phyloP scores from a whole-genome alignment of 2,329 filamentous ascomycete species.

The Aspergillus oerlinghausenensis region DNA sequence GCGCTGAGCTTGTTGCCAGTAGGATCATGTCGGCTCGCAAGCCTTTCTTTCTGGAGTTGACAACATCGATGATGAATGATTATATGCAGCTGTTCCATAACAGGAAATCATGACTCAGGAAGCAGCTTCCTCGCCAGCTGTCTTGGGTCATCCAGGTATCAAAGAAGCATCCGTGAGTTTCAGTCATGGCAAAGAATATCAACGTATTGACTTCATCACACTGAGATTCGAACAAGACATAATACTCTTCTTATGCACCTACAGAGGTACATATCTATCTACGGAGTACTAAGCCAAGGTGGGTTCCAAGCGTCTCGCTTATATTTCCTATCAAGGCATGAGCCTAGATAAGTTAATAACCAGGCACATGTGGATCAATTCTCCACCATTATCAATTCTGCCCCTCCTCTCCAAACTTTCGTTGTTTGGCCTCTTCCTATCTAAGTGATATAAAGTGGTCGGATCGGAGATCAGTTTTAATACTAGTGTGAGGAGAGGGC shows the following conservation, averaged over 20 bases:
- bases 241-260: neutral
- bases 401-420: neutral
- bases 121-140: neutral
- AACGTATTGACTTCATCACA: neutral
- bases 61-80: neutral
- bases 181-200: neutral
- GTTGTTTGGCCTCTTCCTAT: neutral
- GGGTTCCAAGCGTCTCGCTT: neutral
- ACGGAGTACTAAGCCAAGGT: neutral
- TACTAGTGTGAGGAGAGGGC: neutral
- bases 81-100: neutral
- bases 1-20: neutral
- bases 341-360: neutral
- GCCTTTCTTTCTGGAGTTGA: neutral
- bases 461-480: neutral
- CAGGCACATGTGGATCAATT: neutral
- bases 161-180: neutral
- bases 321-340: neutral
- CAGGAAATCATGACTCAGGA: neutral
- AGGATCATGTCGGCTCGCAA: neutral
- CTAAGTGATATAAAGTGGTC: neutral
- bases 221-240: neutral
- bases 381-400: neutral
- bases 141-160: neutral
- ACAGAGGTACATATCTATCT: neutral